Percentiles rank a stretch among this genome's conserved stretches.
phyloP scores from a whole-genome alignment of 176 grass and related monocot genomes.

The Alloteropsis semialata region DNA sequence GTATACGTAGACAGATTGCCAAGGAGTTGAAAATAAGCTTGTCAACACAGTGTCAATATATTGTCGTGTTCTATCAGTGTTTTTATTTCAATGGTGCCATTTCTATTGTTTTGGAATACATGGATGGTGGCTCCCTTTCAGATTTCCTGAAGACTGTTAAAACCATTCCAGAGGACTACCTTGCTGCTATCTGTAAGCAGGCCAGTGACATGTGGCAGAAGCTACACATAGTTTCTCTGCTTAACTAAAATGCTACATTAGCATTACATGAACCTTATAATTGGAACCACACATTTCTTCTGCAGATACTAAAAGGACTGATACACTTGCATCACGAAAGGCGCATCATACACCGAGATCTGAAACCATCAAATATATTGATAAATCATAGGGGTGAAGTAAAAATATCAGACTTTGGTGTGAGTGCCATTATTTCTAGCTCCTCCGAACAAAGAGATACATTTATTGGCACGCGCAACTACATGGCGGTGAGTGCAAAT shows the following conservation, averaged over 20 bases:
- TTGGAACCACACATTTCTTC: not conserved
- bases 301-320: slow-evolving; percentile 78
- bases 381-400: slow-evolving; percentile 94
- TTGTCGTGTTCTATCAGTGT: slow-evolving; percentile 81
- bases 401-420: slow-evolving; percentile 99
- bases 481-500: slow-evolving; percentile 84
- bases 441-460: slow-evolving; percentile 85
- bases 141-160: slow-evolving; percentile 83
- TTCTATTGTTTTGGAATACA: slow-evolving; percentile 96
- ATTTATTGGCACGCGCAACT: slow-evolving; percentile 77
- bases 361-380: slow-evolving; percentile 97
- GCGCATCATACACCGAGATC: slow-evolving; percentile 80
- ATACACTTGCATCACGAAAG: slow-evolving; percentile 83
- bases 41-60: slow-evolving; percentile 67
- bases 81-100: slow-evolving; percentile 88
- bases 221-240: not conserved
- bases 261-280: not conserved
- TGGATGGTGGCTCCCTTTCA: slow-evolving; percentile 86
- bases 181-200: slow-evolving; percentile 98
- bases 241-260: not conserved
- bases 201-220: slow-evolving; percentile 52
- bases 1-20: slow-evolving; percentile 66
- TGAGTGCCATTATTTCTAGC: slow-evolving; percentile 78
- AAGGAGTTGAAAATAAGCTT: slow-evolving; percentile 90
- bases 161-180: slow-evolving; percentile 82